Base-by-base conservation (phyloP, 169 alveolate genomes). In the Neospora caninum region DNA sequence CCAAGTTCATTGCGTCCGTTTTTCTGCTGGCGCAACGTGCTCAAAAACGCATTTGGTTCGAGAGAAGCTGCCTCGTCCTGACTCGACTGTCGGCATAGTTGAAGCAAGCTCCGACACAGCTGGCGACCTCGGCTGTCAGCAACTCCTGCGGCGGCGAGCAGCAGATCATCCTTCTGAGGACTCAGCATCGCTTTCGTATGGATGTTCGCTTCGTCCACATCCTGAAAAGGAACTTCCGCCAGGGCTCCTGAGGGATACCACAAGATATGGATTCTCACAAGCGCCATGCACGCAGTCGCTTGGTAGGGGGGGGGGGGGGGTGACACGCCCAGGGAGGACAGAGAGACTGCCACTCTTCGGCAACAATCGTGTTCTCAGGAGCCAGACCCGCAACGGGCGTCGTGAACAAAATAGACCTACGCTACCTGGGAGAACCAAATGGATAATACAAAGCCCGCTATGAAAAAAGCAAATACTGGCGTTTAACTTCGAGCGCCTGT, bases 101-200 rank as follows among this genome's bases (percentile, higher is more conserved):
- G 29, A 29, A 64, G 34, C 34, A 64, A 64, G 78, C 34, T 64
- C 78, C 78, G 29, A 29, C 78, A 64, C 78, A 64, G 78, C 78
- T 25, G 78, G 20, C 78, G 78, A 27, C 25, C 78, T 29, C 78
- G 10, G 78, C 25, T n/a, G 78, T 64, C 34, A 25, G 78, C 25
- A 64, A 64, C 78, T 64, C 20, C 78, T n/a, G 78, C 78, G 36
- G 78, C 78, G 34, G 78, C 78, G 78, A 64, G 78, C 34, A 64
- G 20, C 31, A 64, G 31, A 64, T 0, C 29, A 29, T 64, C 78
- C 34, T 64, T 64, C 34, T 20, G 78, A 64, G 0, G 78, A 20
- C 36, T 25, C 78, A 25, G 78, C 36, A 18, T 64, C 78, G 78
- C 78, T 64, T 64, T 64, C 36, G 78, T 4, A n/a, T n/a, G n/a